Evolutionary conservation across 2,329 filamentous ascomycete genomes (phyloP), one percentile per base, ranked within the genome.

Genomic region (Tolypocladium guangdongense): DNA sequence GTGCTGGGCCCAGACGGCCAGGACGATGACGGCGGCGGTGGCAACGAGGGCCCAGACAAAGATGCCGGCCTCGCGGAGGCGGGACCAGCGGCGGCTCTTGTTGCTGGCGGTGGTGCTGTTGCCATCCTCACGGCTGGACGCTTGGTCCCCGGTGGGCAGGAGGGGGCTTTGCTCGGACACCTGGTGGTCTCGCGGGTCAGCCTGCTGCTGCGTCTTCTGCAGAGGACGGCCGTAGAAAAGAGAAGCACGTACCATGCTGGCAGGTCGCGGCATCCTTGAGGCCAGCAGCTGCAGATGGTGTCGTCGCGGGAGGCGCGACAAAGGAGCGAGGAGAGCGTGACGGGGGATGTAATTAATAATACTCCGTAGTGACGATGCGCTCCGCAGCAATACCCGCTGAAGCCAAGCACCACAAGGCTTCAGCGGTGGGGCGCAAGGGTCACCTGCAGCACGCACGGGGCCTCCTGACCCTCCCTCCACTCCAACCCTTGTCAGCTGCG

Each of bases 1-100:
- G 68, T 96, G 89, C 64, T 89, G 87, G 18, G 88, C 71, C 71
- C 76, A 77, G n/a, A 93, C 87, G 4, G 88, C 88, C 22, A 96
- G 77, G 35, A 95, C 74, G 59, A 96, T 83, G 51, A 95, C 84
- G 47, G 81, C 80, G 7, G 84, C 81, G 0, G 90, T 96, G 20
- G 90, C 90, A 27, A 92, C 62, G 18, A 93, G 70, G 6, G 90
- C 90, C 90, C 91, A 96, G 49, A 80, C 71, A 65, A 96, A 91
- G 57, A 95, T 73, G 27, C 85, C 80, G 51, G 88, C 69, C 66
- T 96, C 89, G 57, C 87, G 82, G 53, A 80, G 67, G 68, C 81
- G 80, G 55, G 65, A 65, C 43, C 68, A 62, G 48, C 71, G 64
- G 11, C 54, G 52, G 37, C 56, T 38, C 37, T 60, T 63, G 51